phyloP scores from a whole-genome alignment of 2,329 filamentous ascomycete species.

The Zymoseptoria tritici region DNA sequence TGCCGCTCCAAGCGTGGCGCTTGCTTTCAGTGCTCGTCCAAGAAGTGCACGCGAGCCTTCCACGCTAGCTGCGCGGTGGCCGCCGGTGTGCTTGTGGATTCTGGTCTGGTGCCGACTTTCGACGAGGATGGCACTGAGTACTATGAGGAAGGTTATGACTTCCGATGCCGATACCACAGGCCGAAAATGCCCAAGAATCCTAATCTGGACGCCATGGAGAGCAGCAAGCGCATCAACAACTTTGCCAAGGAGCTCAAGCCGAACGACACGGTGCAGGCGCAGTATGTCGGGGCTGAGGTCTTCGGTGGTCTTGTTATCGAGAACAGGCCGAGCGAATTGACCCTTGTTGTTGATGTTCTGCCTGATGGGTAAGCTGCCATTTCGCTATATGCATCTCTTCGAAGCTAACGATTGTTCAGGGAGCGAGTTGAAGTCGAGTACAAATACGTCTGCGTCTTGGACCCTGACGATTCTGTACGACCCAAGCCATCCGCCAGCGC shows the following conservation, averaged over 20 bases:
- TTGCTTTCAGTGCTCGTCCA: slow-evolving; percentile 92
- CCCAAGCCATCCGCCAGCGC: slow-evolving; percentile 69
- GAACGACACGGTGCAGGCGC: slow-evolving; percentile 78
- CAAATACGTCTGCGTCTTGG: slow-evolving; percentile 72
- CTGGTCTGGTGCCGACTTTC: slow-evolving; percentile 76
- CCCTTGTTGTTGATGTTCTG: slow-evolving; percentile 70
- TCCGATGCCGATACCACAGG: slow-evolving; percentile 90
- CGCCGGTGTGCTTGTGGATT: slow-evolving; percentile 85
- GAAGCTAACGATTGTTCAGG: slow-evolving; percentile 35
- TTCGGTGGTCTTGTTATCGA: slow-evolving; percentile 84
- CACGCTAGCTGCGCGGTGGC: slow-evolving; percentile 91
- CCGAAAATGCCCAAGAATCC: slow-evolving; percentile 72
- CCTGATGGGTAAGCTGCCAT: slow-evolving; percentile 64
- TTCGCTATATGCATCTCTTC: not conserved
- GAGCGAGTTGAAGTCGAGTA: slow-evolving; percentile 72
- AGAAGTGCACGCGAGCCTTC: slow-evolving; percentile 88
- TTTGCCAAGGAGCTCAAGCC: slow-evolving; percentile 61
- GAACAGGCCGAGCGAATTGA: slow-evolving; percentile 69
- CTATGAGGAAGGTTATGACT: slow-evolving; percentile 83
- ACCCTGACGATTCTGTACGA: slow-evolving; percentile 61
- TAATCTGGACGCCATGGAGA: slow-evolving; percentile 55
- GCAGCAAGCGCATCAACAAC: slow-evolving; percentile 58
- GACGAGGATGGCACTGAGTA: slow-evolving; percentile 89
- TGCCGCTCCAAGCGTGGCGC: slow-evolving; percentile 92
- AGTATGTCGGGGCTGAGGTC: slow-evolving; percentile 76